Conservation (phyloP, 73 alveolate genomes). For the Paramecium pentaurelia region DNA sequence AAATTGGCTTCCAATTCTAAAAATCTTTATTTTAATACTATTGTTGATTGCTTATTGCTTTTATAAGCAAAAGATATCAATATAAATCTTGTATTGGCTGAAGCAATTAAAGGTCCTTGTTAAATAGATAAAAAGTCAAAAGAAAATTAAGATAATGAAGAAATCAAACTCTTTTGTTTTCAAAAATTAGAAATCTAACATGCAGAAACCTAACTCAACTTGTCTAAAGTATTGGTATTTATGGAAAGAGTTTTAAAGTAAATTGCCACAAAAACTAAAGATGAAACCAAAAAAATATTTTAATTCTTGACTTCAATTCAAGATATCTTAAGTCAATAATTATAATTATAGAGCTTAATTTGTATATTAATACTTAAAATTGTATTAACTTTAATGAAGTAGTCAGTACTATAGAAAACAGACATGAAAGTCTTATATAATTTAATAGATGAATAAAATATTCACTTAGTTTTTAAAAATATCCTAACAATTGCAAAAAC, state of each 20-base stretch:
- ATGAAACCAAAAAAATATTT: background rate
- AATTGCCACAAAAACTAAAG: background rate
- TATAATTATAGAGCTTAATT: background rate
- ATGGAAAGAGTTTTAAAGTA: background rate
- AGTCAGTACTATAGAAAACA: background rate
- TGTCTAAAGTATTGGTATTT: background rate
- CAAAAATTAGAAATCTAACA: background rate
- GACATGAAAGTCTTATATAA: background rate
- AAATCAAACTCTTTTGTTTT: background rate
- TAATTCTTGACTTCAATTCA: background rate
- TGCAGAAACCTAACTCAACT: background rate
- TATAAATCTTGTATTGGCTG: background rate
- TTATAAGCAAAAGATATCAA: background rate
- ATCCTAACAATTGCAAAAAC: background rate
- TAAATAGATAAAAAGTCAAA: conserved; percentile 1
- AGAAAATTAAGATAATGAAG: conserved; percentile 2
- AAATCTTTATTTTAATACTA: background rate
- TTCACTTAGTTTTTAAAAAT: background rate
- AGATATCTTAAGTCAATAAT: background rate
- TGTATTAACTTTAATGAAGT: background rate
- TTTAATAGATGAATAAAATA: background rate
- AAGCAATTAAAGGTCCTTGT: conserved; percentile 5
- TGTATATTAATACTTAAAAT: background rate
- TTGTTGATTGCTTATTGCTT: background rate
- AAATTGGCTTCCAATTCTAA: background rate